Evolutionary conservation across 306 rosid genomes (phyloP), one percentile per base, ranked within the genome.

Genomic region (Prunus davidiana): DNA sequence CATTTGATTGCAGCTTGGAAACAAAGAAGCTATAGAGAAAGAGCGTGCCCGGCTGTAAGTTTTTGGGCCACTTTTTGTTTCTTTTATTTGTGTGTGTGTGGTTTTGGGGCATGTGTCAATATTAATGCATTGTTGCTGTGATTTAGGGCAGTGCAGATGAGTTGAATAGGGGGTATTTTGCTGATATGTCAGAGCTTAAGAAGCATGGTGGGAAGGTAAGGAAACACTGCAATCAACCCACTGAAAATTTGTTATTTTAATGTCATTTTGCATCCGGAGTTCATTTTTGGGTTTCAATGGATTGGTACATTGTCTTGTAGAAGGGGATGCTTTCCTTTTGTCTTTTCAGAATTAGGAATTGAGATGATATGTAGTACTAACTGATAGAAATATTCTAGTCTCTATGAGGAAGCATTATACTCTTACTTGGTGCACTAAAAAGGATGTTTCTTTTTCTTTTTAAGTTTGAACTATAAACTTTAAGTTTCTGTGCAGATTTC

Each of bases 151-250:
- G 97, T 84, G 67, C 79, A 80, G 97, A 95, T 89, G 99, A 95
- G 84, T 80, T 95, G 90, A 89, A 71, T 72, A 86, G 99, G 76
- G 97, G 97, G 19, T 89, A 89, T 78, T 82, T 92, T 57, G 97
- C 97, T 73, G 97, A 95, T 82, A 80, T 95, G 65, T 60, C 82
- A 18, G 97, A 95, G 81, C 86, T 86, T 66, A 76, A 92, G 69
- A 45, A 88, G 68, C 96, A 95, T 73, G 96, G 97, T 81, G 99
- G 99, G 70, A 92, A 95, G 96, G 97, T 86, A 90, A 90, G 96
- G 87, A 75, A 73, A 30, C 55, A 56, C 16, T 28, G 12, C 18
- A 60, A 28, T 69, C 51, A 25, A 45, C 8, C 60, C 3, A 4
- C 15, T 24, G 61, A 57, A 56, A 57, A 25, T 15, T 74, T 43